A percentile compares a stretch with the other conserved stretches of the same genome.
phyloP scores from a whole-genome alignment of 208 protist species.

The Leishmania guyanensis region DNA sequence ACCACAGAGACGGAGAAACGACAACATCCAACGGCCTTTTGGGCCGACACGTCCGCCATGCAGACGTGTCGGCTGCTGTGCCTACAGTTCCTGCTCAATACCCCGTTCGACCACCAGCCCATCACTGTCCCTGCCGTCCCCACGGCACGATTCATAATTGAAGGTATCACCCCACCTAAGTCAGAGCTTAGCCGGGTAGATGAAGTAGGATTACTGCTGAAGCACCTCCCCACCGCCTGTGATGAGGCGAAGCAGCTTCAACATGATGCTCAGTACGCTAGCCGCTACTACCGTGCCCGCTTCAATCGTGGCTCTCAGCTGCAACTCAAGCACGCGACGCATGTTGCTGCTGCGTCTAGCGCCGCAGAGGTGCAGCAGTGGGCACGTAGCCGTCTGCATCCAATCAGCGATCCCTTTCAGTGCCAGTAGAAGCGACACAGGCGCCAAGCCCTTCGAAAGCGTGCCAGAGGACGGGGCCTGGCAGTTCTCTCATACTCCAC shows the following conservation, averaged over 20 bases:
- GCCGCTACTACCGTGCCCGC: conserved; percentile 71
- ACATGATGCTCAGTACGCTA: conserved; percentile 49
- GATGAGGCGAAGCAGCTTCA: conserved; percentile 52
- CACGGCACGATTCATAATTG: conserved; percentile 15
- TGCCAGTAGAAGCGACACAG: conserved; percentile 2
- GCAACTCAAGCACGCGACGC: conserved; percentile 36
- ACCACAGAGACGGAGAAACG: neutral
- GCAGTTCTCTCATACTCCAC: neutral
- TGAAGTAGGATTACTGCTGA: conserved; percentile 54
- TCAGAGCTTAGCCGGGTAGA: conserved; percentile 37
- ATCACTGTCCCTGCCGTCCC: conserved; percentile 40
- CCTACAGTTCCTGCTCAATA: conserved; percentile 38
- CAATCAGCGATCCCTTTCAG: conserved; percentile 29
- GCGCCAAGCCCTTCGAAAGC: neutral
- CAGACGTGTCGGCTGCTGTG: neutral
- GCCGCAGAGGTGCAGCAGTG: conserved; percentile 37
- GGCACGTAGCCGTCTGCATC: conserved; percentile 20
- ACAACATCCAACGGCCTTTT: neutral
- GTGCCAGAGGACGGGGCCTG: neutral
- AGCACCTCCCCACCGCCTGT: conserved; percentile 50
- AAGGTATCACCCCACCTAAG: conserved; percentile 24
- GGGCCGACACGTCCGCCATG: neutral
- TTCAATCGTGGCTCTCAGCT: conserved; percentile 53
- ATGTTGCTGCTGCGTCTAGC: conserved; percentile 1
- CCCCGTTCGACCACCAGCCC: conserved; percentile 74